Conservation (phyloP, 148 eudicot species). For the Cornus controversa region DNA sequence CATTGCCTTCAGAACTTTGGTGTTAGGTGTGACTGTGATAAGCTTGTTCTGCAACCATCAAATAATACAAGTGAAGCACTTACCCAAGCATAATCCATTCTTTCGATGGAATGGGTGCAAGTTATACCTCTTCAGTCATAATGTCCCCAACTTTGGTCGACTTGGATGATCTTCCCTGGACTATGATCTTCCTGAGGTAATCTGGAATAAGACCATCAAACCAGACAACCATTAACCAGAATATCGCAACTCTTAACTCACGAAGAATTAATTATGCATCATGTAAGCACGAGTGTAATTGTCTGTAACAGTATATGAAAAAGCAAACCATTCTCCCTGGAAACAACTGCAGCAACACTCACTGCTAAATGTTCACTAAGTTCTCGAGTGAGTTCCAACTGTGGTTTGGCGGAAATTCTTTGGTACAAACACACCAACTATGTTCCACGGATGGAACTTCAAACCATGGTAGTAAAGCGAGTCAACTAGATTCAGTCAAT, state of each 20-base stretch:
- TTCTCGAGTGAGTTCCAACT: no score
- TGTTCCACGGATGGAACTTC: no score
- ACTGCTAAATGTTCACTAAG: no score
- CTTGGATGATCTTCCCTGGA: constrained; percentile 99
- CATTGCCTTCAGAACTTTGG: constrained; percentile 93
- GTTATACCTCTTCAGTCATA: constrained; percentile 95
- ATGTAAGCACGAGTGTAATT: not conserved
- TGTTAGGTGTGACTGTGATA: constrained; percentile 78
- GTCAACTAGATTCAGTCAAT: no score
- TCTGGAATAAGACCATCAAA: constrained; percentile 40
- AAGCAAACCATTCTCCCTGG: not conserved
- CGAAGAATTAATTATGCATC: not conserved
- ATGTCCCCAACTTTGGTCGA: constrained; percentile 98
- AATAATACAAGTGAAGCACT: not conserved
- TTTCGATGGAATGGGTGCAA: not conserved
- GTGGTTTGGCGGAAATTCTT: no score
- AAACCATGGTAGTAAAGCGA: no score
- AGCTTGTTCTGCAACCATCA: constrained; percentile 82
- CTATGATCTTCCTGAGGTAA: constrained; percentile 98
- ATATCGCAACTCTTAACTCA: not conserved
- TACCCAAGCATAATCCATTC: not conserved
- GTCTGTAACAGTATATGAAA: not conserved
- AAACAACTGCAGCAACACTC: not conserved
- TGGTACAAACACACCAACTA: no score
- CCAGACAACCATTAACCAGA: not conserved